These are phyloP conservation scores for Meyerozyma smithsonii DNA, from an alignment of 1,139 yeast species.

Conservation along the genomic window DNA sequence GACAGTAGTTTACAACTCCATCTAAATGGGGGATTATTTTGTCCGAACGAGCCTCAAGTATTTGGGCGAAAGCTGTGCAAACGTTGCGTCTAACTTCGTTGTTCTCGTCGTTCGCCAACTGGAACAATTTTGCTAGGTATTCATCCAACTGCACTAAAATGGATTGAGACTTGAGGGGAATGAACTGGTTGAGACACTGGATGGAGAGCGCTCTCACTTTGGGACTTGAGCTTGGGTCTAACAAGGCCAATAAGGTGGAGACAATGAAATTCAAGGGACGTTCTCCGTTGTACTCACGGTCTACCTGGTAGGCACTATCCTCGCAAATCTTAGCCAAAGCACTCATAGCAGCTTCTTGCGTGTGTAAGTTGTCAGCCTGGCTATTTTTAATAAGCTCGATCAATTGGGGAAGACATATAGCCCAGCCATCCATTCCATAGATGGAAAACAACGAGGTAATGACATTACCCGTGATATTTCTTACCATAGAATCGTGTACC, in stretches of 20 bases:
- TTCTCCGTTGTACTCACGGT: conserved; percentile 58
- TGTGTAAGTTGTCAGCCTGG: conserved; percentile 9
- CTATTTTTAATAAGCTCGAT: conserved; percentile 49
- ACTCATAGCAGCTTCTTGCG: conserved; percentile 67
- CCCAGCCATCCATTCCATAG: conserved; percentile 74
- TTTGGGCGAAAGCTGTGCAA: conserved; percentile 70
- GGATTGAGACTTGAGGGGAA: conserved; percentile 63
- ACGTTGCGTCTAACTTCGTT: conserved; percentile 66
- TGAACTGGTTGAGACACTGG: conserved; percentile 72
- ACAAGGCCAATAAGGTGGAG: conserved; percentile 55
- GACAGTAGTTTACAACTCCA: conserved; percentile 80
- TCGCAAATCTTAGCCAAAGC: conserved; percentile 87
- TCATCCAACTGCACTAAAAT: conserved; percentile 62
- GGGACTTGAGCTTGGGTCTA: conserved; percentile 33
- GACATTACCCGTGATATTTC: conserved; percentile 88
- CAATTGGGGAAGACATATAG: conserved; percentile 64
- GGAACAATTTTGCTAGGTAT: conserved; percentile 60
- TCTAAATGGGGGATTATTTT: conserved; percentile 73
- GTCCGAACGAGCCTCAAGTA: conserved; percentile 78
- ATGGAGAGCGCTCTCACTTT: conserved; percentile 61
- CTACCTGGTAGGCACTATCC: conserved; percentile 60
- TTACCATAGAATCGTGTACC: conserved; percentile 55
- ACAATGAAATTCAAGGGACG: conserved; percentile 67
- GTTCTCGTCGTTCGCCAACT: conserved; percentile 55
- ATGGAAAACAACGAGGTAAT: conserved; percentile 74